Base-by-base conservation (phyloP, 2,329 filamentous ascomycete genomes). In the Neonectria magnoliae region DNA sequence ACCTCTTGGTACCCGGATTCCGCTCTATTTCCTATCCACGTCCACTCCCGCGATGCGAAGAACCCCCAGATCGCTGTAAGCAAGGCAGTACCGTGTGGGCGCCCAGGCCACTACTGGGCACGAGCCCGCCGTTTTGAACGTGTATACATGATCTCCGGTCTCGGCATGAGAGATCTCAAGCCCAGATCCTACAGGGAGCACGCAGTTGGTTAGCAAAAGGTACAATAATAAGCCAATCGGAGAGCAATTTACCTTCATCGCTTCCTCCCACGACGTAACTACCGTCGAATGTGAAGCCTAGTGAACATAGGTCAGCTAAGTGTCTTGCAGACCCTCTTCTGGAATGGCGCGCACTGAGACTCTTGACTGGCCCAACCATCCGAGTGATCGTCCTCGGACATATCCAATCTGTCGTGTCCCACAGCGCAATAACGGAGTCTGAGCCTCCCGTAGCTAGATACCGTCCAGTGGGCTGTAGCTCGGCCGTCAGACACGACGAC, bases 361-460 rank as follows among this genome's bases (percentile, higher is more conserved):
- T 92, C 73, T 88, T 86, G 29, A 94, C 89, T 3, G 91, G 88
- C 1, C 90, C 90, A 10, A 86, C 84, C 81, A 93, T 91, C 71
- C 87, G 85, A 38, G 88, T 88, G 45, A 94, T 82, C 1, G 91
- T 93, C 65, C 90, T 86, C 73, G 90, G 86, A 74, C 91, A 94
- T 60, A 92, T 88, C 91, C 91, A 94, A 69, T 92, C 89, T 44
- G 85, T 84, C 4, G 92, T 94, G 73, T 94, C 91, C 90, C 92
- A 95, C 3, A 95, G 81, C 5, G 90, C 85, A 69, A 94, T 91
- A 55, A 93, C 86, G 1, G 90, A 91, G 73, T 95, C 92, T 10
- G 89, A 88, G 10, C 91, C 91, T 31, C 92, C 92, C 0, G 91
- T 91, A 0, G 92, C 92, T 48, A 95, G 82, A 74, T 90, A 91